These are phyloP conservation scores for Favolaschia claudopus DNA, from an alignment of 768 basidiomycete species.

Conservation along the genomic window DNA sequence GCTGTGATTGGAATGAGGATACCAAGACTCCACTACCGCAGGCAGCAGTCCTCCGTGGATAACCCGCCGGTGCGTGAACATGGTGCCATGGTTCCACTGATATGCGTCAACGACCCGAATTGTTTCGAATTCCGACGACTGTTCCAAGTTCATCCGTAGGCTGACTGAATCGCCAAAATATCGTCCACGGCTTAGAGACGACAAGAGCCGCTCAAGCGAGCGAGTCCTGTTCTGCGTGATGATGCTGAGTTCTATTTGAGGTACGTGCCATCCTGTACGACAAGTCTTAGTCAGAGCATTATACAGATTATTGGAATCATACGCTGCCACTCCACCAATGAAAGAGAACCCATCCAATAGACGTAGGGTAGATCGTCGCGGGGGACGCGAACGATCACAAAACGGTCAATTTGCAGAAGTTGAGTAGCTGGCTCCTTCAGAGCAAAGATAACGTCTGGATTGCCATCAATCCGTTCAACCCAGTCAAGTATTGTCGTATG, in stretches of 20 bases:
- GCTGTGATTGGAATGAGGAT: constrained; percentile 72
- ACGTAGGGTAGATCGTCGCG: constrained; percentile 56
- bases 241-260: constrained; percentile 72
- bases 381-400: constrained; percentile 53
- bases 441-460: constrained; percentile 43
- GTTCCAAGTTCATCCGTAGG: constrained; percentile 78
- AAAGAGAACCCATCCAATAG: constrained; percentile 70
- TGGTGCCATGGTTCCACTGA: constrained; percentile 66
- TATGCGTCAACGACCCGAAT: constrained; percentile 56
- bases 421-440: constrained; percentile 37
- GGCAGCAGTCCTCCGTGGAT: constrained; percentile 82
- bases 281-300: constrained; percentile 25
- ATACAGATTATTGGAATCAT: constrained; percentile 1
- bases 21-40: constrained; percentile 91
- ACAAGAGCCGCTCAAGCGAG: constrained; percentile 72
- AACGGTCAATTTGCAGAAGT: constrained; percentile 29
- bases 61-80: constrained; percentile 74
- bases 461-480: constrained; percentile 36
- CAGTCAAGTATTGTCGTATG: constrained; percentile 34
- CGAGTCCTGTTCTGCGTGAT: constrained; percentile 80
- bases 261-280: constrained; percentile 75
- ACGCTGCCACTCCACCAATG: constrained; percentile 68
- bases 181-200: constrained; percentile 61
- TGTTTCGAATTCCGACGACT: constrained; percentile 72
- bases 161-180: constrained; percentile 76